phyloP scores from a whole-genome alignment of 352 stramenopile species.

The Pythium sukuiense region DNA sequence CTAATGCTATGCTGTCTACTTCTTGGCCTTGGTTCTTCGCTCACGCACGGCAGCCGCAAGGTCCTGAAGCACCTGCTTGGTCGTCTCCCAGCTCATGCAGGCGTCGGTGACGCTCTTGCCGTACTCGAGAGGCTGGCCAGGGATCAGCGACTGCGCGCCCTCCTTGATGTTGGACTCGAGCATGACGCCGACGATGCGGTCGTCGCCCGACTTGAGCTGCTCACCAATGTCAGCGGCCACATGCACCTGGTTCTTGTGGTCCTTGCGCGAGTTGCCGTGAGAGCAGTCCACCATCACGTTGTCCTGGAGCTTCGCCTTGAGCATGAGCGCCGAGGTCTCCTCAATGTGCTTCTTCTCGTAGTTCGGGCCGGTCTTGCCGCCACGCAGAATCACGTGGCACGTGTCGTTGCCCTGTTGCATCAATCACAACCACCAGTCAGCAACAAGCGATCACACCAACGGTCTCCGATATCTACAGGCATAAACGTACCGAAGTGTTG shows the following conservation, averaged over 20 bases:
- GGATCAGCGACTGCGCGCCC: slow-evolving; percentile 74
- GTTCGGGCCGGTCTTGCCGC: slow-evolving; percentile 84
- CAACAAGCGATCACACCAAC: background rate
- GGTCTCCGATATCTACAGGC: background rate
- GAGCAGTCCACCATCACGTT: slow-evolving; percentile 92
- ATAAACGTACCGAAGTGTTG: slow-evolving; percentile 53
- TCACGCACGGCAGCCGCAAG: slow-evolving; percentile 78
- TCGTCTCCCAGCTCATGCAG: slow-evolving; percentile 87
- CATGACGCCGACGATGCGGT: slow-evolving; percentile 86
- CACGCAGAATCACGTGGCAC: slow-evolving; percentile 89
- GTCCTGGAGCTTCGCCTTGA: slow-evolving; percentile 79
- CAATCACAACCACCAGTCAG: background rate
- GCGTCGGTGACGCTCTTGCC: slow-evolving; percentile 90
- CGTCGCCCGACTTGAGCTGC: slow-evolving; percentile 73
- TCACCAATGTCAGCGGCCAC: slow-evolving; percentile 69
- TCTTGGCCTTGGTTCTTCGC: slow-evolving; percentile 56
- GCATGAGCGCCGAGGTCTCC: slow-evolving; percentile 72
- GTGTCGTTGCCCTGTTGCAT: slow-evolving; percentile 66
- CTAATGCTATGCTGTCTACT: slow-evolving; percentile 16
- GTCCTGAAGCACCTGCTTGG: slow-evolving; percentile 65
- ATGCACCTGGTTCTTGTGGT: slow-evolving; percentile 84
- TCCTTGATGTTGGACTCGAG: slow-evolving; percentile 89
- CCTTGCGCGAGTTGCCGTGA: slow-evolving; percentile 90
- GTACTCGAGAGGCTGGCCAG: slow-evolving; percentile 78
- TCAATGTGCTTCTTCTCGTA: slow-evolving; percentile 85